Evolutionary conservation across 2,329 filamentous ascomycete species (phyloP), one percentile per base, ranked within the genome.

Genomic region (Plectosphaerella sp.): DNA sequence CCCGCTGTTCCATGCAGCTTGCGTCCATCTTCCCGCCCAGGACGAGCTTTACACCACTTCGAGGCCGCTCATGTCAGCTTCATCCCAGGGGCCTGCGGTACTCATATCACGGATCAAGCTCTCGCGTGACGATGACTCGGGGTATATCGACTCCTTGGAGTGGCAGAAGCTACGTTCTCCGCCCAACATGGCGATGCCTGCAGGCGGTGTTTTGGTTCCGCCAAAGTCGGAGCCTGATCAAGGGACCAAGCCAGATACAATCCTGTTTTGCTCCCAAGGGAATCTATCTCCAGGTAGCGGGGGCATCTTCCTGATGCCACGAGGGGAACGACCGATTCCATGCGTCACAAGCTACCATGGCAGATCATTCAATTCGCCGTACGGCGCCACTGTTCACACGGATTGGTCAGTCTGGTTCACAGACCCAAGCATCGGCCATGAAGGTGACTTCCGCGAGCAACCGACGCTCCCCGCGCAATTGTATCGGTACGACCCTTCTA

Each of bases 351-450:
- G 66, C 35, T 79, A 70, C 61, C 70, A 72, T 48, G 71, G 71
- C 10, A 65, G 67, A 25, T 69, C 72, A 7, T 77, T 79, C 61
- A 79, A 78, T 62, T 75, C 71, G 28, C 65, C 72, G 22, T 73
- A 74, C 55, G 69, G 71, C 54, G 72, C 76, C 4, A 64, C 68
- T 2, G 60, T 69, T 11, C 65, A 69, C 2, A 39, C 28, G 2
- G 71, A 76, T 54, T 71, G 71, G 1, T 61, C 63, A 1, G 58
- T 79, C 11, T 80, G 76, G 76, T 79, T 79, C 57, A 78, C 75
- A 1, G 77, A 80, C 58, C 69, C 73, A 0, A 63, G 62, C 24
- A 68, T 71, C 49, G 76, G 75, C 4, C 69, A 72, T 49, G 71
- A 76, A 53, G 65, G 69, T 53, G 72, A 72, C 15, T 74, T 79